Percentiles rank a stretch among this genome's conserved stretches.
phyloP scores from a whole-genome alignment of 768 basidiomycete species.

The Phanerodontia chrysosporium region DNA sequence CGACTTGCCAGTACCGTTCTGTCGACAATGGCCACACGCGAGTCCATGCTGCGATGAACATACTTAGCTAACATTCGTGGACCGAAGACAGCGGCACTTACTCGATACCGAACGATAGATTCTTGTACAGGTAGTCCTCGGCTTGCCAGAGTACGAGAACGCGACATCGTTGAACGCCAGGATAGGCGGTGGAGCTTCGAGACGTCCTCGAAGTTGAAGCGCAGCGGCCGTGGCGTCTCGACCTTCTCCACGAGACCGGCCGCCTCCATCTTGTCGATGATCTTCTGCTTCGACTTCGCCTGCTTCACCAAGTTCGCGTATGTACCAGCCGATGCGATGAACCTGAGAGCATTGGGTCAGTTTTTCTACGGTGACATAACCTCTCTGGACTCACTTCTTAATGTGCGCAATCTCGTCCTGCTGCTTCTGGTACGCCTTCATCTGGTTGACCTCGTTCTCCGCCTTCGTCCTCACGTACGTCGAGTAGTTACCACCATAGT shows the following conservation, averaged over 20 bases:
- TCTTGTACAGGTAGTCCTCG: slow-evolving; percentile 82
- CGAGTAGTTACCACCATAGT: slow-evolving; percentile 95
- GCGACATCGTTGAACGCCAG: slow-evolving; percentile 94
- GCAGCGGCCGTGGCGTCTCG: slow-evolving; percentile 65
- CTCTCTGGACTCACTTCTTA: slow-evolving; percentile 68
- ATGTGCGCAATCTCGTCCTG: slow-evolving; percentile 98
- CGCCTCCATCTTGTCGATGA: slow-evolving; percentile 99
- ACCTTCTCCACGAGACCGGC: slow-evolving; percentile 94
- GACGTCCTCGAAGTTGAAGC: slow-evolving; percentile 96
- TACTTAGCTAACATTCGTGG: too few relatives aligned
- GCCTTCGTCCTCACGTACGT: slow-evolving; percentile 94
- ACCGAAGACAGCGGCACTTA: slow-evolving; percentile 35
- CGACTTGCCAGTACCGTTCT: slow-evolving; percentile 94
- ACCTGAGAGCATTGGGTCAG: slow-evolving; percentile 42
- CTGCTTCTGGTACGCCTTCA: slow-evolving; percentile 99
- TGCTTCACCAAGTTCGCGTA: slow-evolving; percentile 99
- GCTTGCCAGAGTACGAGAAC: slow-evolving; percentile 91
- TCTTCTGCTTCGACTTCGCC: slow-evolving; percentile 99
- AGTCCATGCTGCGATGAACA: slow-evolving; percentile 91
- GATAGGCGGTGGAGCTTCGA: slow-evolving; percentile 93
- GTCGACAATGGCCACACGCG: slow-evolving; percentile 91
- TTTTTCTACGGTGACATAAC: background rate
- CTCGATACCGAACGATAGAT: slow-evolving; percentile 98
- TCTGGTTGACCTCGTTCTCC: slow-evolving; percentile 99
- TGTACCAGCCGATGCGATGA: slow-evolving; percentile 99